Evolutionary conservation across 2,329 filamentous ascomycete species (phyloP), one percentile per base, ranked within the genome.

Genomic region (Penicillium sp.): DNA sequence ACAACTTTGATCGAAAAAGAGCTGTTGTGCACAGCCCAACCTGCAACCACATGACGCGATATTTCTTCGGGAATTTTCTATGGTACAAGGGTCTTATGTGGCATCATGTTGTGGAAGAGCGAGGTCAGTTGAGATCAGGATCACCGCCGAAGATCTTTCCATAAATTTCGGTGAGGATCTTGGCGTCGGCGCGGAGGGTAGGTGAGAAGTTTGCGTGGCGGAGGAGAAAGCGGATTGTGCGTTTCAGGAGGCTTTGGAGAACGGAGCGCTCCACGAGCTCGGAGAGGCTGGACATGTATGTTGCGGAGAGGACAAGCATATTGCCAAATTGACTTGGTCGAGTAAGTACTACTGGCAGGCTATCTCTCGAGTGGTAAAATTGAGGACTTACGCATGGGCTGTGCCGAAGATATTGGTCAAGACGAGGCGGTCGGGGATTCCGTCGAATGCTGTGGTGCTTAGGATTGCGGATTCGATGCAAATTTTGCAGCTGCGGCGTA

Each of bases 391-490:
- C 89, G 93, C 92, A 79, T 96, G 93, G 57, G 91, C 88, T n/a
- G 93, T 97, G 47, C 93, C 92, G 73, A 96, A 95, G 23, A 96
- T 86, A 64, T 96, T 97, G n/a, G 93, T 97, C 49, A 97, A 86
- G 47, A 96, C 87, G 9, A 89, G 84, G 28, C 90, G 83, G 13
- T 55, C 75, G 24, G 69, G 73, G 15, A 82, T 77, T 1, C 79
- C 79, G 68, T 88, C 83, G 67, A 97, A 95, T 0, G 91, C 90
- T 49, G 85, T 82, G 0, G 93, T 97, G 69, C 92, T 96, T 66
- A 88, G 80, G 48, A 96, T 85, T 1, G 95, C 84, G 6, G 90
- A 89, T 41, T 84, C 77, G 51, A 94, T 81, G 53, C 87, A 90
- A 28, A 70, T 79, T 45, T 72, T 71, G 13, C 85, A 86, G 54